Conservation (phyloP, 208 protist species). For the Entamoeba histolytica region DNA sequence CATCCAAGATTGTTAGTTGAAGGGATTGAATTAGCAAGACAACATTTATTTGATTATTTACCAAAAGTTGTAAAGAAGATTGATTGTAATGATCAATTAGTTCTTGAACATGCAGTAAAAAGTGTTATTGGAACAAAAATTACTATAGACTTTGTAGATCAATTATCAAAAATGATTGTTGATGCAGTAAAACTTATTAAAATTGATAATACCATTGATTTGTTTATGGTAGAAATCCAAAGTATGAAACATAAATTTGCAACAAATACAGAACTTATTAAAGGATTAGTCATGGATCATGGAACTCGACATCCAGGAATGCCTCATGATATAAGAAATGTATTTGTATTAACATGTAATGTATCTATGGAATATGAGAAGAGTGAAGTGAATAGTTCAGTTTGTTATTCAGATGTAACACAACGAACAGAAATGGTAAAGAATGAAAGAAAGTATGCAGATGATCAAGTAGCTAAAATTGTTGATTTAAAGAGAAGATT, state of each 20-base stretch:
- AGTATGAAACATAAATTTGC: slow-evolving; percentile 85
- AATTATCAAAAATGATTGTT: slow-evolving; percentile 65
- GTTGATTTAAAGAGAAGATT: slow-evolving; percentile 87
- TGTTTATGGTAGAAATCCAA: slow-evolving; percentile 99
- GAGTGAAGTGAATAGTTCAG: slow-evolving; percentile 81
- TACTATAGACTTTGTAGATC: slow-evolving; percentile 48
- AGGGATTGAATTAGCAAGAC: slow-evolving; percentile 70
- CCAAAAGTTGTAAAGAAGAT: slow-evolving; percentile 43
- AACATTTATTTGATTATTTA: slow-evolving; percentile 61
- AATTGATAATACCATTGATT: slow-evolving; percentile 63
- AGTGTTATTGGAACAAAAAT: slow-evolving; percentile 81
- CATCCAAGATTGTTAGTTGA: slow-evolving; percentile 88
- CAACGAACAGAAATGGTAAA: slow-evolving; percentile 81
- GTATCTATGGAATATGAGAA: slow-evolving; percentile 98
- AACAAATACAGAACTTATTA: slow-evolving; percentile 76
- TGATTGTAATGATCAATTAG: slow-evolving; percentile 16
- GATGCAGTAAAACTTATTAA: slow-evolving; percentile 56
- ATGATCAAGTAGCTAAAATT: slow-evolving; percentile 80
- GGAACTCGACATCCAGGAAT: slow-evolving; percentile 85
- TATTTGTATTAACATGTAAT: slow-evolving; percentile 92
- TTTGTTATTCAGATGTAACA: slow-evolving; percentile 81
- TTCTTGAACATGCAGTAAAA: background rate
- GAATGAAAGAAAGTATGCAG: slow-evolving; percentile 73
- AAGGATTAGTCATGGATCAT: slow-evolving; percentile 97
- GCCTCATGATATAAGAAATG: slow-evolving; percentile 76